A percentile compares a stretch with the other conserved stretches of the same genome.
Evolutionary conservation across 805 yeast species (phyloP).

Genomic region (Myxozyma neglecta): DNA sequence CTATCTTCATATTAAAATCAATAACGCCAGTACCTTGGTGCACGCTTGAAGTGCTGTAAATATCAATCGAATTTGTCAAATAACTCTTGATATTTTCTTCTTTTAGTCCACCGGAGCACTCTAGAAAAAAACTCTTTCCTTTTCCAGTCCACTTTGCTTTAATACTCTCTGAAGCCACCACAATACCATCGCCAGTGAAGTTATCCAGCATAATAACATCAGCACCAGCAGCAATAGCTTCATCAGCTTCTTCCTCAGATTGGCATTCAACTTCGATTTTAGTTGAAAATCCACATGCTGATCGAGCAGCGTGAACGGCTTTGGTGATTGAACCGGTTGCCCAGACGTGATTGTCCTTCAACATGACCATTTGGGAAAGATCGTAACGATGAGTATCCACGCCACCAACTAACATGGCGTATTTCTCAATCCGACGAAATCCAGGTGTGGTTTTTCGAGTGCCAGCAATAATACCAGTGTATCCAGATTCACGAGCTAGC

Average conservation of each 20-base stretch:
- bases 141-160: constrained; percentile 53
- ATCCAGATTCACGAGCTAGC: constrained; percentile 68
- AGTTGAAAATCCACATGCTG: constrained; percentile 82
- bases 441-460: constrained; percentile 99
- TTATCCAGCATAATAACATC: constrained; percentile 95
- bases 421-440: constrained; percentile 79
- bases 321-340: constrained; percentile 87
- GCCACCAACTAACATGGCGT: constrained; percentile 94
- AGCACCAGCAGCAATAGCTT: constrained; percentile 93
- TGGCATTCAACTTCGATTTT: constrained; percentile 94
- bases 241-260: constrained; percentile 78
- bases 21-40: constrained; percentile 87
- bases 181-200: constrained; percentile 66
- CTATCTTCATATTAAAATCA: constrained; percentile 81
- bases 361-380: constrained; percentile 90
- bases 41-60: constrained; percentile 85
- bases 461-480: constrained; percentile 85
- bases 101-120: constrained; percentile 90
- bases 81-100: constrained; percentile 62
- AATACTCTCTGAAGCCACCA: constrained; percentile 61
- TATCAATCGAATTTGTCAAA: constrained; percentile 77
- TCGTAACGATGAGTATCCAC: constrained; percentile 91
- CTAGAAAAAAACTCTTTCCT: constrained; percentile 59
- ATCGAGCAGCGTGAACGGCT: constrained; percentile 75
- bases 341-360: constrained; percentile 91